A percentile compares a stretch with the other conserved stretches of the same genome.
phyloP scores from a whole-genome alignment of 805 yeast genomes.

The Ascoidea asiatica region DNA sequence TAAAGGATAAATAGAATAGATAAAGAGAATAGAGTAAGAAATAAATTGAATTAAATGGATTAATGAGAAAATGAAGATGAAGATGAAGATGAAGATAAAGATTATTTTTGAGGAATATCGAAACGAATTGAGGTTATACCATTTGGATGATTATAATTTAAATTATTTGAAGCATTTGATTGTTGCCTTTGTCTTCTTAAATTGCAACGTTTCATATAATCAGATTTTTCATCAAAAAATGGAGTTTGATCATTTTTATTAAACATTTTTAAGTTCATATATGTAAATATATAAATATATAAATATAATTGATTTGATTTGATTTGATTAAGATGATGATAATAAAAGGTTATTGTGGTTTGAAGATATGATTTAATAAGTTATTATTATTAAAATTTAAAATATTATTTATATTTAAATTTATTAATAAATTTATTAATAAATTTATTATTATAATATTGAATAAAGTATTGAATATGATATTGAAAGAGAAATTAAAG shows the following conservation, averaged over 20 bases:
- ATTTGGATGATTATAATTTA: background rate
- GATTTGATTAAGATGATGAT: too few relatives aligned
- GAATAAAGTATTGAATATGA: background rate
- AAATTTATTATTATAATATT: too few relatives aligned
- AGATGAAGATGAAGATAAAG: background rate
- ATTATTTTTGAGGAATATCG: background rate
- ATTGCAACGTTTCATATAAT: background rate
- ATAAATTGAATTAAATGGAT: background rate
- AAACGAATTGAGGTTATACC: background rate
- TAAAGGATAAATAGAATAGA: too few relatives aligned
- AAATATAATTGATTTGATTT: too few relatives aligned
- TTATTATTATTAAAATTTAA: too few relatives aligned
- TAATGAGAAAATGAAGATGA: background rate
- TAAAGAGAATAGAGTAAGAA: background rate
- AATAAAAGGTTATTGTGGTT: background rate
- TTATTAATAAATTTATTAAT: too few relatives aligned
- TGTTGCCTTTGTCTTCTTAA: background rate
- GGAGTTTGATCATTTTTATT: background rate
- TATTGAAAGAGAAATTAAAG: slow-evolving; percentile 7
- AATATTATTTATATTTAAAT: too few relatives aligned
- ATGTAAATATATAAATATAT: too few relatives aligned
- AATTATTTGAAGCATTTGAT: background rate
- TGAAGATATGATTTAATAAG: background rate
- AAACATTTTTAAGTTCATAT: background rate
- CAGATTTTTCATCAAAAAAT: background rate